Evolutionary conservation across 148 eudicot genomes (phyloP).

Genomic region (Fagopyrum esculentum): DNA sequence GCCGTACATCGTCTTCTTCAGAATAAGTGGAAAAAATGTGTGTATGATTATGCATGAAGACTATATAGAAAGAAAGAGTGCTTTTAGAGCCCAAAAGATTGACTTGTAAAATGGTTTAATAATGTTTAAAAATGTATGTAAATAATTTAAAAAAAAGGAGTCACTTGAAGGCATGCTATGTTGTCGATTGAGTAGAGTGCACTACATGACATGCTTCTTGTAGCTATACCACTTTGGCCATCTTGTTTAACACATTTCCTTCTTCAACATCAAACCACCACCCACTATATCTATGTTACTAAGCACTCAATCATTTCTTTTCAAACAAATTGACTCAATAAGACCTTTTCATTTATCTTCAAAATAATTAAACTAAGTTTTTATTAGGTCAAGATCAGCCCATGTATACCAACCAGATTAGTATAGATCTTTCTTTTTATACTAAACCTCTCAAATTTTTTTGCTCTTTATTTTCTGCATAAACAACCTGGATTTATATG

Average conservation of each 20-base stretch:
- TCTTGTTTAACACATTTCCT: constrained; percentile 14
- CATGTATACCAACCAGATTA: too few relatives aligned
- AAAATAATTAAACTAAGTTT: too few relatives aligned
- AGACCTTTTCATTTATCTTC: too few relatives aligned
- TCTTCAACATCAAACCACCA: constrained; percentile 8
- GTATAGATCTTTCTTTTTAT: too few relatives aligned
- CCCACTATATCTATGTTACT: constrained; percentile 10
- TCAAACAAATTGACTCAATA: too few relatives aligned
- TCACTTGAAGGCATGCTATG: constrained; percentile 15
- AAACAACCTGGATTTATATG: too few relatives aligned
- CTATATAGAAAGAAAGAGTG: too few relatives aligned
- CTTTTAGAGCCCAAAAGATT: constrained; percentile 32
- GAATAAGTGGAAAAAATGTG: background rate
- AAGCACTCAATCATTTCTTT: too few relatives aligned
- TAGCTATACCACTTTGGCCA: constrained; percentile 4
- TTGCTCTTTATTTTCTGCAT: too few relatives aligned
- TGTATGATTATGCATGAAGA: background rate
- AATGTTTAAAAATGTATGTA: background rate
- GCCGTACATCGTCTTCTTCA: background rate
- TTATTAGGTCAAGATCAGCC: too few relatives aligned
- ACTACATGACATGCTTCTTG: constrained; percentile 32
- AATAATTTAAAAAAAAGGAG: constrained; percentile 14
- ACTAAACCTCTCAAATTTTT: too few relatives aligned
- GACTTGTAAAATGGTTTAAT: constrained; percentile 20
- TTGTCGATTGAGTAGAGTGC: constrained; percentile 66